Base-by-base conservation (phyloP, 805 yeast genomes). In the Teunomyces tritomae region DNA sequence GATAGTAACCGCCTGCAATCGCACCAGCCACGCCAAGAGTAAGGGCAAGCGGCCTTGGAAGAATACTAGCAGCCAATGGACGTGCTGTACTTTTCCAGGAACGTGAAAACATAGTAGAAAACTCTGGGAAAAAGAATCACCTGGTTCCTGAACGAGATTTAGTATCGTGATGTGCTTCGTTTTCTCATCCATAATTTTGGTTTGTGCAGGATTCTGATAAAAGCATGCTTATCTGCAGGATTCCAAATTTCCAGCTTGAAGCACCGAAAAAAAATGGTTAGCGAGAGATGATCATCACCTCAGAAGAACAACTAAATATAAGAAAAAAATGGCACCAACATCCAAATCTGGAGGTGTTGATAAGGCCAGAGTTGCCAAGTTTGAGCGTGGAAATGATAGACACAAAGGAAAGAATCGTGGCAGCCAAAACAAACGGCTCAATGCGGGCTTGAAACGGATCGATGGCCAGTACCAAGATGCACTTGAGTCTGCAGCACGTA, bases 391-490 rank as follows among this genome's bases (percentile, higher is more conserved):
- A 0, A 26, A 26, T 26, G 40, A 37, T 7, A 37, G 40, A 9
- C 40, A 37, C 40, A 37, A 37, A 4, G 46, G 49, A 8, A 48
- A 43, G 26, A 46, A 42, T 20, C 17, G 43, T 11, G 43, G 43
- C 55, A 57, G 20, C 35, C 83, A 77, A 56, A 87, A 84, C 61
- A 79, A 75, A 58, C 80, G 80, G 59, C 68, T 87, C 46, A 79
- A 80, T 58, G 82, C 87, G 17, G 83, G 83, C 17, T 62, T 92
- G 58, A 82, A 82, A 55, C 76, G 82, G 56, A 68, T 83, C 32
- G 96, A 92, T 62, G 74, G 76, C 35, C 84, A 85, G 57, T 87
- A 86, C 65, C 78, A 81, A 53, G 86, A 84, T 50, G 95, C 96
- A 1, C 80, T 87, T n/a, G 74, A 77, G 54, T 78, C 89, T 8